Evolutionary conservation across 2,329 filamentous ascomycete genomes (phyloP), one percentile per base, ranked within the genome.

Genomic region (Colletotrichum sp.): DNA sequence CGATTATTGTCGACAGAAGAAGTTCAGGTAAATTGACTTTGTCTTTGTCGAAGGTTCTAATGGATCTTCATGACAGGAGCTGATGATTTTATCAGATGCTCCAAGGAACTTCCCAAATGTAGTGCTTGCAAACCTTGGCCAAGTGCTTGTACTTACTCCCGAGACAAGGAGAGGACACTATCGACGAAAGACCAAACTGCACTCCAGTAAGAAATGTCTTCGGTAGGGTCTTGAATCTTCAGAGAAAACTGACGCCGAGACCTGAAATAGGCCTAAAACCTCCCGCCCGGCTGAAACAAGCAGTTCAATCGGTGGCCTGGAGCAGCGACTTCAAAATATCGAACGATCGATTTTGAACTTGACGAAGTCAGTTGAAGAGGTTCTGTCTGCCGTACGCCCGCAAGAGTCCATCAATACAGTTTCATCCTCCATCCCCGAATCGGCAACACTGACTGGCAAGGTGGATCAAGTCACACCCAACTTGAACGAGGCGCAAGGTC

Each of bases 1-100:
- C 18, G 64, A 72, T 12, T 69, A 72, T 34, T 72, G 70, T 26
- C 49, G 70, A n/a, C 70, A 72, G n/a, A 72, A 69, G 52, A 72
- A 72, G 34, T 52, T 69, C 34, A 60, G 65, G 70, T 69, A 21
- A 44, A 6, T 7, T 39, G n/a, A 21, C 3, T 30, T n/a, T n/a
- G 7, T 5, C 4, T 7, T 5, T n/a, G 26, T 16, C 15, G 12
- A 34, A 18, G 5, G 55, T 18, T 18, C 15, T 16, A 15, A 10
- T 13, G 24, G 59, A 6, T 36, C 9, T 24, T 21, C 18, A 12
- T 71, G 13, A 71, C 28, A 15, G 16, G 7, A 6, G 16, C 6
- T n/a, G 9, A 24, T 28, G 21, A 6, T 26, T 3, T 4, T 6
- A 7, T 59, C 49, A 72, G 70, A 30, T 72, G 70, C 52, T 72